Evolutionary conservation across 2,329 filamentous ascomycete genomes (phyloP), one percentile per base, ranked within the genome.

Genomic region (Dryadomyces quercivorus): DNA sequence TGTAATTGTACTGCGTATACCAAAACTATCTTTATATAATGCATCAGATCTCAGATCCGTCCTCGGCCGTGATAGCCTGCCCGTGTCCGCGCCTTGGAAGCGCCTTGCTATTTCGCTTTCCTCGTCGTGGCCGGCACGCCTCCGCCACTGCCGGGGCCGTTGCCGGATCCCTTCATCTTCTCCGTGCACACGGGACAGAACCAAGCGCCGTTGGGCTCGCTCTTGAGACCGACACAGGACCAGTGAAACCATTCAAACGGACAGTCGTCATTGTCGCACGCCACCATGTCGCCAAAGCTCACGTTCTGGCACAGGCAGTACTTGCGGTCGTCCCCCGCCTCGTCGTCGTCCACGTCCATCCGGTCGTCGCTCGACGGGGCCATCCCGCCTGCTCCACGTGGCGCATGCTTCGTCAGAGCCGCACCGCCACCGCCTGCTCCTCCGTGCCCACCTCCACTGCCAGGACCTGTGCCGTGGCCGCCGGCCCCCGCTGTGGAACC

Each of bases 181-280:
- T 78, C 74, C 16, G 73, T 74, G 59, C 82, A 86, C 6, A 76
- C 71, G 2, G 82, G 81, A 61, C 82, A 86, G 64, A 78, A 85
- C 82, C 82, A 86, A 22, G 75, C 82, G 36, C 82, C 82, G 55
- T 78, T 79, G 8, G 82, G 82, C 65, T 85, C 82, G 61, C 77
- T 83, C 67, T 82, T 84, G 36, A 86, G 73, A 20, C 81, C 80
- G 51, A 86, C 82, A 62, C 82, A 86, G 46, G 74, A 82, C 85
- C 87, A 93, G 70, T 93, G 88, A 67, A 93, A 93, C 88, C 88
- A 93, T 70, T 93, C 87, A 64, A 81, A 87, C 49, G 83, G 82
- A 68, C 88, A 93, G 60, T 84, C 77, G 56, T 86, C 82, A 67
- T 92, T 92, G 72, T 93, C 88, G 71, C 88, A 93, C 34, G 86